Percentiles rank a stretch among this genome's conserved stretches.
Evolutionary conservation across 2,329 filamentous ascomycete genomes (phyloP).

Genomic region (Hypoxylon sp.): DNA sequence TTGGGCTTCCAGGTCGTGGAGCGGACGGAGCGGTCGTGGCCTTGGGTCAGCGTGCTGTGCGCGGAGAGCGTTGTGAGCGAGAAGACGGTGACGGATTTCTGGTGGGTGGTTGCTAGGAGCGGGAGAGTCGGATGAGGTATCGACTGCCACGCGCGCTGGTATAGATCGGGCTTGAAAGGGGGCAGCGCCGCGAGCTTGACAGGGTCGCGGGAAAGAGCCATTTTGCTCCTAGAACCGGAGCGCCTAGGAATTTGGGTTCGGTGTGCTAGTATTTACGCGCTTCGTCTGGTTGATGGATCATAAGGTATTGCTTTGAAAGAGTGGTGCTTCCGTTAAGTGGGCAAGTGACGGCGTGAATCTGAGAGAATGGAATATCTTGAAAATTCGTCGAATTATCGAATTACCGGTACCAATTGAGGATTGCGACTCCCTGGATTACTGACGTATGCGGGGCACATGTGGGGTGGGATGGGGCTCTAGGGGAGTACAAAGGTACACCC

Average conservation of each 20-base stretch:
- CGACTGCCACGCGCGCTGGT: conserved; percentile 85
- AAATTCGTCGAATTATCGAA: conserved; percentile 18
- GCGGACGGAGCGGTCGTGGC: conserved; percentile 91
- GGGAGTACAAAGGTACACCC: conserved; percentile 1
- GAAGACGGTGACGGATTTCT: conserved; percentile 90
- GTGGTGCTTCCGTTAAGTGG: neutral
- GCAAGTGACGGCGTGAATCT: neutral
- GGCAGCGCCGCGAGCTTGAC: conserved; percentile 60
- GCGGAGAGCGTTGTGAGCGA: conserved; percentile 84
- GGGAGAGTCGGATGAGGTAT: conserved; percentile 88
- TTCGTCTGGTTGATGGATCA: neutral
- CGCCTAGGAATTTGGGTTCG: neutral
- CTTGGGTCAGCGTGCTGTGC: conserved; percentile 83
- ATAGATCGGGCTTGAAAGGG: conserved; percentile 67
- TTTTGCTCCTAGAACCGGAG: conserved; percentile 13
- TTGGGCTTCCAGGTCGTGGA: conserved; percentile 88
- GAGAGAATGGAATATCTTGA: neutral
- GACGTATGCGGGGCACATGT: conserved; percentile 43
- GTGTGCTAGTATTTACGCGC: too few species aligned
- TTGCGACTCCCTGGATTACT: conserved; percentile 22
- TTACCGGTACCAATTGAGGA: conserved; percentile 15
- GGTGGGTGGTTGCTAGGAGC: conserved; percentile 88
- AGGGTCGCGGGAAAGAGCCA: conserved; percentile 49
- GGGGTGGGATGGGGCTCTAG: conserved; percentile 22
- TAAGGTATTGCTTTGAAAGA: neutral